phyloP scores from a whole-genome alignment of 345 rosid genomes.

The Viola odorata region DNA sequence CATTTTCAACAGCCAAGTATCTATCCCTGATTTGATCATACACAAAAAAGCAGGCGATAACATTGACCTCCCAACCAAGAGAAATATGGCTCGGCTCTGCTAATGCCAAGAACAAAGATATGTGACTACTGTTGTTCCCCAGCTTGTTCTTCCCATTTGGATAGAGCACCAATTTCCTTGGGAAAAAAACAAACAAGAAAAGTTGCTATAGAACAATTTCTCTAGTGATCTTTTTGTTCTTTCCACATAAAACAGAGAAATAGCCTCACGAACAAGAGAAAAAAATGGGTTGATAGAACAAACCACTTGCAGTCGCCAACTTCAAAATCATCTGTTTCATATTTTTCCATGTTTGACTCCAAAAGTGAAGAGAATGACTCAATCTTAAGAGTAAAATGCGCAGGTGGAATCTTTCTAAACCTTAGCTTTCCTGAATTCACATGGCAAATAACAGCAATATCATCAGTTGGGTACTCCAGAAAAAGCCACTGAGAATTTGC shows the following conservation, averaged over 20 bases:
- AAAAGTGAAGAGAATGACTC: neutral
- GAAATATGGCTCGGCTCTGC: neutral
- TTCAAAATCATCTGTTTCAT: neutral
- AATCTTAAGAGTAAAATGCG: neutral
- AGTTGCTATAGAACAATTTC: neutral
- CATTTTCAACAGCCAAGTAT: neutral
- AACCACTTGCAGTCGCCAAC: neutral
- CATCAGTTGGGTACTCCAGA: no score
- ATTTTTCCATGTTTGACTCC: neutral
- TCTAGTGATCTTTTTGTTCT: neutral
- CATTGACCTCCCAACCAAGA: neutral
- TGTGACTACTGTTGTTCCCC: slow-evolving; percentile 16
- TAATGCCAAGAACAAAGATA: slow-evolving; percentile 23
- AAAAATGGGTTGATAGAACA: neutral
- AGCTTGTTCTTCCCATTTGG: slow-evolving; percentile 25
- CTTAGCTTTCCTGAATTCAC: neutral
- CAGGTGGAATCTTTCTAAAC: neutral
- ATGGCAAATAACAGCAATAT: neutral
- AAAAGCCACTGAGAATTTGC: no score
- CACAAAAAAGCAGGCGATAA: neutral
- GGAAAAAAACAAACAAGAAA: neutral
- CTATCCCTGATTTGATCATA: neutral
- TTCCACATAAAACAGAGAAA: no score
- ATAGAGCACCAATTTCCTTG: slow-evolving; percentile 32
- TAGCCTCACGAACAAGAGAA: no score